Base-by-base conservation (phyloP, 2,329 filamentous ascomycete species). In the Pyrenophora tritici-repentis region DNA sequence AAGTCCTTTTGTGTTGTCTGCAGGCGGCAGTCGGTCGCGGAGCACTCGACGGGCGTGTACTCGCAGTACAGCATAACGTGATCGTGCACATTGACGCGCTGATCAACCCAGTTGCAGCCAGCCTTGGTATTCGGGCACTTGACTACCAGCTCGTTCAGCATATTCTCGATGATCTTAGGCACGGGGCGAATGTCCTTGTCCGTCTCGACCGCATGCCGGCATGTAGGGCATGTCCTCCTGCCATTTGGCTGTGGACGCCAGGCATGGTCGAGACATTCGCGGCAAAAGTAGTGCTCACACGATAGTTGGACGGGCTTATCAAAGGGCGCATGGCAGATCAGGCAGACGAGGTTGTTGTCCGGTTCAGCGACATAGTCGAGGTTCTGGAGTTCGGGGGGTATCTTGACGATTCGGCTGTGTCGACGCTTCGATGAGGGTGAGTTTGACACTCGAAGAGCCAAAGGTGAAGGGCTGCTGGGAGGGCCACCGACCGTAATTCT, bases 281-380 rank as follows among this genome's bases (percentile, higher is more conserved):
- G 74, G 71, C 84, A 87, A 73, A 87, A 87, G 56, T 83, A 81
- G 72, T 87, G 84, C 56, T 86, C 83, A 70, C 84, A 87, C 57
- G 81, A 76, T 40, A 84, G 73, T 59, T 82, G 69, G 37, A 85
- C 77, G 1, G 84, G 84, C 44, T 79, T 74, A 47, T 86, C 78
- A 61, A 86, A 85, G 6, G 84, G 82, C 53, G 81, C 83, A 63
- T 84, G 83, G 68, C 84, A 87, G 57, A 87, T 86, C 13, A 83
- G 79, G 64, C 84, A 87, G 74, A 84, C 81, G 42, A 87, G 76
- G 63, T 86, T 85, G 54, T 77, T 77, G 65, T 86, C 83, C 64
- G 81, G 81, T 22, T 72, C 67, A 42, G 76, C 73, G 50, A 83
- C 77, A 72, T 84, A 83, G 51, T 86, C 84, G 59, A 87, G 78